These are phyloP conservation scores for Colletotrichum sp. DNA, from an alignment of 2,329 filamentous ascomycete species.

Conservation along the genomic window DNA sequence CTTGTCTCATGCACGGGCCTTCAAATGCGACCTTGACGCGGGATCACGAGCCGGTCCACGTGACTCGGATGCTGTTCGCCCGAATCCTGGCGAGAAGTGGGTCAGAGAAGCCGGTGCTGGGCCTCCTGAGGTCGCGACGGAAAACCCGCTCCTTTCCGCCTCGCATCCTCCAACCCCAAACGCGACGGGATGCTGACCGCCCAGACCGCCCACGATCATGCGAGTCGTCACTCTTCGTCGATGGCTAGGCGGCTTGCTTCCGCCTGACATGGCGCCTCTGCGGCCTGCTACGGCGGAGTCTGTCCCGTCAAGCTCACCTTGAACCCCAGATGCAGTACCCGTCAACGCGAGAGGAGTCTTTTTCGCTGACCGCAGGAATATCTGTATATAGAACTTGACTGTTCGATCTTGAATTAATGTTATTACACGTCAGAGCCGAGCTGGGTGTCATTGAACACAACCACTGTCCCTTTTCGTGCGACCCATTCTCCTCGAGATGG, in stretches of 20 bases:
- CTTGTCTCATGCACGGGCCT: fast-evolving
- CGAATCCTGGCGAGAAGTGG: not conserved
- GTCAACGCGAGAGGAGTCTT: fast-evolving
- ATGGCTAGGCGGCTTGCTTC: not conserved
- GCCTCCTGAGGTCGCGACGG: not conserved
- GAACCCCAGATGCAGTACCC: not conserved
- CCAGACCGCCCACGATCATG: fast-evolving
- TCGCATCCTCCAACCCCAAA: fast-evolving
- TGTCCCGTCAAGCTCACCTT: not conserved
- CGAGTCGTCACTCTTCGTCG: not conserved
- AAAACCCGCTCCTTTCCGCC: not conserved
- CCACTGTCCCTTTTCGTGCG: not conserved
- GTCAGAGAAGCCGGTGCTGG: not conserved
- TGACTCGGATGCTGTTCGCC: not conserved
- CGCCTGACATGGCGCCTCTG: not conserved
- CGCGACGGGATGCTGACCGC: not conserved
- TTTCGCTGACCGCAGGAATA: not conserved
- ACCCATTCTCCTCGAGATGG: not conserved
- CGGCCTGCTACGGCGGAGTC: not conserved
- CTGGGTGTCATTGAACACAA: fast-evolving
- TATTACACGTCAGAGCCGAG: not conserved
- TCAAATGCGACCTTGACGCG: not conserved
- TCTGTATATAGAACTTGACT: not conserved
- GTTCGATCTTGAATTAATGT: no score
- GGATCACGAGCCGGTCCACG: not conserved